Evolutionary conservation across 495 filamentous ascomycete genomes (phyloP).

Genomic region (Penicillium goetzii): DNA sequence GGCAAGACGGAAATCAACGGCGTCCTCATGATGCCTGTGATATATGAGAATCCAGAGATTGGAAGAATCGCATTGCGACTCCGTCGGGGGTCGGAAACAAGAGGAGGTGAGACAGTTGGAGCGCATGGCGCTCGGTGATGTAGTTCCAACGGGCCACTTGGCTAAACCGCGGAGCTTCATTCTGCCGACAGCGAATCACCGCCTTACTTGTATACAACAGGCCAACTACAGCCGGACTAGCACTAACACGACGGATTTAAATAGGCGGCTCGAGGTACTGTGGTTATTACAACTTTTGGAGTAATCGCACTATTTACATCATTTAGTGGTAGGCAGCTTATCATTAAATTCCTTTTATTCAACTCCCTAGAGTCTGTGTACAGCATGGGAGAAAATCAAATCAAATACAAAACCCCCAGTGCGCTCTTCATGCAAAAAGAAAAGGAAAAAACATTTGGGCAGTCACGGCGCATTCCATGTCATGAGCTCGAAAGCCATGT

Average conservation of each 20-base stretch:
- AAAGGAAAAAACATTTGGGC: slow-evolving; percentile 23
- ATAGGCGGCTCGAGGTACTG: neutral
- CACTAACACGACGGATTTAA: too few species aligned
- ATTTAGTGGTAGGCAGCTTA: neutral
- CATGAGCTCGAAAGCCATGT: neutral
- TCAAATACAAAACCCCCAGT: slow-evolving; percentile 32
- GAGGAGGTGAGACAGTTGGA: slow-evolving; percentile 13
- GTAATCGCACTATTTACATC: neutral
- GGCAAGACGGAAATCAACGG: slow-evolving; percentile 43
- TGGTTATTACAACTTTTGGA: neutral
- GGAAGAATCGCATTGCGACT: slow-evolving; percentile 49
- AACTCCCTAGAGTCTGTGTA: slow-evolving; percentile 34
- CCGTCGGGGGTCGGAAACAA: slow-evolving; percentile 7
- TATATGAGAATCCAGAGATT: slow-evolving; percentile 23
- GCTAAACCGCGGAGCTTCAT: slow-evolving; percentile 47
- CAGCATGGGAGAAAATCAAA: slow-evolving; percentile 33
- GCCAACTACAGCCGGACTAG: neutral
- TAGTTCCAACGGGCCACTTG: slow-evolving; percentile 48
- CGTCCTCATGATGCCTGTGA: slow-evolving; percentile 47
- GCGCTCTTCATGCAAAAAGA: slow-evolving; percentile 45
- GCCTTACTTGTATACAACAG: slow-evolving; percentile 2
- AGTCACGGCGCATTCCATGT: slow-evolving; percentile 7
- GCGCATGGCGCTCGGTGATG: slow-evolving; percentile 23
- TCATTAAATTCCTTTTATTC: slow-evolving; percentile 36
- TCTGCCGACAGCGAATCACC: slow-evolving; percentile 41